Conservation (phyloP, 1,284 basidiomycete genomes). For the Marasmius fiardii region DNA sequence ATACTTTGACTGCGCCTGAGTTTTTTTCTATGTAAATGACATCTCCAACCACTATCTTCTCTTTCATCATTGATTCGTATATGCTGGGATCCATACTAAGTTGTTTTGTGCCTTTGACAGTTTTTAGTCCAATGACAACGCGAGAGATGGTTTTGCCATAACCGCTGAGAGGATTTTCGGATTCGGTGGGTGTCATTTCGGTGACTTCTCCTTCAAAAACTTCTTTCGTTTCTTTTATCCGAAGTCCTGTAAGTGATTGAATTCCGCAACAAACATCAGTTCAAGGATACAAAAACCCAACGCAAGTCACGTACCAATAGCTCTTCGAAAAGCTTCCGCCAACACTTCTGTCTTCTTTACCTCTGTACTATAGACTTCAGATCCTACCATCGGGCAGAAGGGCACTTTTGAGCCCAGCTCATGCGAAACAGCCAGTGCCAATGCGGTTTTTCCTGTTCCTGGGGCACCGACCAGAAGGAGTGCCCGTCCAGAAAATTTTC, state of each 20-base stretch:
- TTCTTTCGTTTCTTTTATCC: conserved; percentile 98
- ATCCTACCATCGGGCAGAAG: conserved; percentile 98
- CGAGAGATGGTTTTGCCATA: conserved; percentile 99
- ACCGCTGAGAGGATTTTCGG: conserved; percentile 93
- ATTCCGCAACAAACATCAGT: background rate
- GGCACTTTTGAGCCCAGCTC: conserved; percentile 95
- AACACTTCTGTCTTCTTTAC: conserved; percentile 99
- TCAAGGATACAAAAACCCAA: conserved; percentile 4
- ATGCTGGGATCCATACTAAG: conserved; percentile 92
- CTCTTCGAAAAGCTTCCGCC: conserved; percentile 92
- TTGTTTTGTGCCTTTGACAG: conserved; percentile 98
- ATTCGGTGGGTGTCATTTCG: conserved; percentile 92
- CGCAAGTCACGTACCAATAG: conserved; percentile 73
- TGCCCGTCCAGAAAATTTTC: conserved; percentile 91
- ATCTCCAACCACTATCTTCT: conserved; percentile 95
- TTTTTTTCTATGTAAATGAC: conserved; percentile 96
- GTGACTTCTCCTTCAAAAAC: conserved; percentile 99
- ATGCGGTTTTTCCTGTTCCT: conserved; percentile 93
- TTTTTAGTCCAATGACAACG: conserved; percentile 95
- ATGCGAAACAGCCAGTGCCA: conserved; percentile 91
- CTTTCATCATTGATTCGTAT: conserved; percentile 97
- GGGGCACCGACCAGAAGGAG: conserved; percentile 87
- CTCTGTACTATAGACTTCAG: conserved; percentile 95
- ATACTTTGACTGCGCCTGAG: conserved; percentile 93
- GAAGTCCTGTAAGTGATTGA: conserved; percentile 57